Evolutionary conservation across 305 asterid genomes (phyloP).

Genomic region (Striga hermonthica): DNA sequence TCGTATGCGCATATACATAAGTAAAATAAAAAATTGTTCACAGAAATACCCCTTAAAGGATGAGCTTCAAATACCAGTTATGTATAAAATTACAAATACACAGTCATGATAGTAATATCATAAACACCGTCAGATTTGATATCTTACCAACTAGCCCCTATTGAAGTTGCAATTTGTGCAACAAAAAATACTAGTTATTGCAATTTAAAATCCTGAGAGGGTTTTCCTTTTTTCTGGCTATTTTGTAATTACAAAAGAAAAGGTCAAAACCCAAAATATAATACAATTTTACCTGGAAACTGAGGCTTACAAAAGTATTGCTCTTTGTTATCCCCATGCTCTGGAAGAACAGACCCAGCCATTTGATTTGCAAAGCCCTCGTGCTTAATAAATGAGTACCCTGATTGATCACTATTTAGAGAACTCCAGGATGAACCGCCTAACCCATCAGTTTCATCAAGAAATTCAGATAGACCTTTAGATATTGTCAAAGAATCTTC

Average conservation of each 20-base stretch:
- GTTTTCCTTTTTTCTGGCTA: background rate
- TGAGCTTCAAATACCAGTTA: background rate
- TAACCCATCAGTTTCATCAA: slow-evolving; percentile 52
- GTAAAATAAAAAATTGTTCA: background rate
- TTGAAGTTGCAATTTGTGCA: background rate
- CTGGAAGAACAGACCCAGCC: slow-evolving; percentile 48
- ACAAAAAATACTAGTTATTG: background rate
- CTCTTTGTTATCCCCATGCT: slow-evolving; percentile 54
- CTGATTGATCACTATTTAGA: slow-evolving; percentile 53
- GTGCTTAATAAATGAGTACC: slow-evolving; percentile 50
- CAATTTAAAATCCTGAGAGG: background rate
- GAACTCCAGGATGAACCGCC: slow-evolving; percentile 78
- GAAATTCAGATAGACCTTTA: slow-evolving; percentile 47
- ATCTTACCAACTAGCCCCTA: background rate
- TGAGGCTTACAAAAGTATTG: slow-evolving; percentile 57
- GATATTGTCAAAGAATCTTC: slow-evolving; percentile 57
- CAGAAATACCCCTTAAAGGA: background rate
- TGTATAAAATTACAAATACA: background rate
- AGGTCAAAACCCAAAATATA: background rate
- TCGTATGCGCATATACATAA: background rate
- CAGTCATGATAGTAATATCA: background rate
- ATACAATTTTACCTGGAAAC: slow-evolving; percentile 52
- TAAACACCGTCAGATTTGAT: background rate
- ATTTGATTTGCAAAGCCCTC: slow-evolving; percentile 55
- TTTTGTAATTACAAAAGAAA: slow-evolving; percentile 3